Conservation (phyloP, 192 early-diverging fungal genomes). For the Coemansia sp. region DNA sequence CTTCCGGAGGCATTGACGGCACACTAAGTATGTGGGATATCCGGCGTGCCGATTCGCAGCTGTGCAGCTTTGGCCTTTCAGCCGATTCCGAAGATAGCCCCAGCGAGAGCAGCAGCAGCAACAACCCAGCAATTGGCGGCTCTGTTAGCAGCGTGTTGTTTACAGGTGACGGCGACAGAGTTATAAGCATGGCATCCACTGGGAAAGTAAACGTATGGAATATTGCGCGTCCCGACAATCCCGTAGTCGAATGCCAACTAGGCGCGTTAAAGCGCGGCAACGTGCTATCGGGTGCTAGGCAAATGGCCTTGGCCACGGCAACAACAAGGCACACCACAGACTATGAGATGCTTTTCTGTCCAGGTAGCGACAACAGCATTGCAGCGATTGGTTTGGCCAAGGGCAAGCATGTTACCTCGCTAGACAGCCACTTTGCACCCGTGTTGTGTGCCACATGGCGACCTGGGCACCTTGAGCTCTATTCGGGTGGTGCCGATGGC, state of each 20-base stretch:
- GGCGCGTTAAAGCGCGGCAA: background rate
- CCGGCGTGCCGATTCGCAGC: constrained; percentile 65
- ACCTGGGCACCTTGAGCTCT: constrained; percentile 57
- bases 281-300: background rate
- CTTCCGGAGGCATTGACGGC: constrained; percentile 73
- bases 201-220: constrained; percentile 64
- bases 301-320: constrained; percentile 48
- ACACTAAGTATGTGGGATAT: constrained; percentile 83
- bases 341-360: constrained; percentile 56
- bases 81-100: constrained; percentile 16
- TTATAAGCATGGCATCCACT: constrained; percentile 64
- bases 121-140: constrained; percentile 36
- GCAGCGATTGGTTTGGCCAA: constrained; percentile 59
- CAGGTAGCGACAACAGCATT: constrained; percentile 56
- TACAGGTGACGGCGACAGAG: constrained; percentile 58
- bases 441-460: constrained; percentile 62
- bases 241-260: background rate
- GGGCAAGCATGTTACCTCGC: constrained; percentile 55
- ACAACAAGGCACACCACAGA: constrained; percentile 5
- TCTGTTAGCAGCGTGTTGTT: constrained; percentile 66
- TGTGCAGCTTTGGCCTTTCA: constrained; percentile 57
- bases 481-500: constrained; percentile 60
- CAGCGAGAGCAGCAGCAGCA: background rate
- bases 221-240: background rate
- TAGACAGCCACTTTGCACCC: constrained; percentile 65